phyloP scores from a whole-genome alignment of 2,329 filamentous ascomycete species.

The Fusarium acutatum region DNA sequence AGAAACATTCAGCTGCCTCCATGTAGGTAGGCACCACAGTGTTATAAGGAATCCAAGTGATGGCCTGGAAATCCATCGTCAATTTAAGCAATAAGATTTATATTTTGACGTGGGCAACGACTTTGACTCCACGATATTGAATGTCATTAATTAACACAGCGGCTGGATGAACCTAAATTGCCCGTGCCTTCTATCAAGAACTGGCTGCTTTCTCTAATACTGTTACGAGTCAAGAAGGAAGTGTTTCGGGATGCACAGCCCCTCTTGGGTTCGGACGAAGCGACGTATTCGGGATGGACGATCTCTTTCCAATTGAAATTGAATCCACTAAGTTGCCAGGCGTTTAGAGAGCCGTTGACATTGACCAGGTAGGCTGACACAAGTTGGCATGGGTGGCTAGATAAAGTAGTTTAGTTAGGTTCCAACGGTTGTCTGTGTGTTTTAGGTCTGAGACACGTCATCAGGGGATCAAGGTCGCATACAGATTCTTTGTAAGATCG shows the following conservation, averaged over 20 bases:
- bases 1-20: constrained; percentile 1
- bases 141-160: not conserved
- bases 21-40: not conserved
- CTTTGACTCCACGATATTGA: not conserved
- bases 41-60: not conserved
- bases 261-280: constrained; percentile 18
- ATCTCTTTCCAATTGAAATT: not conserved
- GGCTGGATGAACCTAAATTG: not conserved
- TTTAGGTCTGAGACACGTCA: constrained; percentile 31
- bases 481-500: not conserved
- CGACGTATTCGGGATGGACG: constrained; percentile 20
- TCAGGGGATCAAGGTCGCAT: not conserved
- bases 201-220: not conserved
- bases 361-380: not conserved
- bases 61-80: not conserved
- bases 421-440: constrained; percentile 24
- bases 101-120: not conserved
- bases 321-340: not conserved
- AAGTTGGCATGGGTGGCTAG: not conserved
- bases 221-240: not conserved
- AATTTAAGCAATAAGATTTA: not conserved
- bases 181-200: not conserved
- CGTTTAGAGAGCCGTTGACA: constrained; percentile 1
- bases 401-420: constrained; percentile 8
- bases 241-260: constrained; percentile 28